phyloP scores from a whole-genome alignment of 139 green algal species.

The Picochlorum sp. region DNA sequence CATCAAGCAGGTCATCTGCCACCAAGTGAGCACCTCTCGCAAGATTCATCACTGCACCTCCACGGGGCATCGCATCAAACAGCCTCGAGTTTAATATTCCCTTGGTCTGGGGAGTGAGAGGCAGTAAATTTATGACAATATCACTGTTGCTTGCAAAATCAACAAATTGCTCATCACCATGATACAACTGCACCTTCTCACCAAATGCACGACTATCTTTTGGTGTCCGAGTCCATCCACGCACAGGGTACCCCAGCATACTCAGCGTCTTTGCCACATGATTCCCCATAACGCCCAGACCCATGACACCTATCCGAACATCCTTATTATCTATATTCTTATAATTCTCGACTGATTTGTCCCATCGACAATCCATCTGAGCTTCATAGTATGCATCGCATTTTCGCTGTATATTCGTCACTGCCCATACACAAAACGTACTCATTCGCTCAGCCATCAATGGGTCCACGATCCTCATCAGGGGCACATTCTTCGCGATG shows the following conservation, averaged over 20 bases:
- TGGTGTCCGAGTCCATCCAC: slow-evolving; percentile 33
- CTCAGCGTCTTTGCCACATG: slow-evolving; percentile 16
- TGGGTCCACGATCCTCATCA: slow-evolving; percentile 48
- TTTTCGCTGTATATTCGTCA: slow-evolving; percentile 13
- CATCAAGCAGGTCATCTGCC: slow-evolving; percentile 38
- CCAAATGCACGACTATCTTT: background rate
- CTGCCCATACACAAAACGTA: slow-evolving; percentile 52
- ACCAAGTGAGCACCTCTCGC: slow-evolving; percentile 44
- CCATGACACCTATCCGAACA: slow-evolving; percentile 24
- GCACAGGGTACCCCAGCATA: slow-evolving; percentile 39
- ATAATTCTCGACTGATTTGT: slow-evolving; percentile 26
- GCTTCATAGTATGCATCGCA: slow-evolving; percentile 25
- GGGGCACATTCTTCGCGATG: slow-evolving; percentile 21
- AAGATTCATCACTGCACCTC: slow-evolving; percentile 43
- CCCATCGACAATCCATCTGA: slow-evolving; percentile 22
- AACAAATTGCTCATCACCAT: slow-evolving; percentile 20
- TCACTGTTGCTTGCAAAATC: slow-evolving; percentile 28
- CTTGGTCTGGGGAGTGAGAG: slow-evolving; percentile 37
- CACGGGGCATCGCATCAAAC: slow-evolving; percentile 38
- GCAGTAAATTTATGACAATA: slow-evolving; percentile 53
- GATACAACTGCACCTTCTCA: slow-evolving; percentile 16
- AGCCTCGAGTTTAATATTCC: slow-evolving; percentile 41
- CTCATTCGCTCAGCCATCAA: slow-evolving; percentile 55
- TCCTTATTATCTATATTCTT: slow-evolving; percentile 24
- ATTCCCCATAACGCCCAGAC: slow-evolving; percentile 13